Conservation (phyloP, 352 stramenopile genomes). For the Phytophthora agathidicida region DNA sequence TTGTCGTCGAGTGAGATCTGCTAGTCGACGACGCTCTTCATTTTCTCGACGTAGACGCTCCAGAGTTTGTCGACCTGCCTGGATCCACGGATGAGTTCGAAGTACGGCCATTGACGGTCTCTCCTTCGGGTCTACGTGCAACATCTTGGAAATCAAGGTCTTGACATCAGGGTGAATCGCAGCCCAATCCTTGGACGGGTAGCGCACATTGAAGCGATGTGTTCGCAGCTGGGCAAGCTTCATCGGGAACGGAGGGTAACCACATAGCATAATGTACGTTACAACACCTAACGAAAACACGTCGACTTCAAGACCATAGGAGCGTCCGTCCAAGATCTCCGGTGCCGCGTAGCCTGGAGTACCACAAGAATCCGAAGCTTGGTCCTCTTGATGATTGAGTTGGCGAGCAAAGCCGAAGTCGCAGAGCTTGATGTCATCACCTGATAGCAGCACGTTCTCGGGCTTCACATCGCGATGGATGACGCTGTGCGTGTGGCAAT, state of each 20-base stretch:
- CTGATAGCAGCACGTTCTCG: conserved; percentile 84
- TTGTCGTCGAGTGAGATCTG: conserved; percentile 65
- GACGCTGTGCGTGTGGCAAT: conserved; percentile 91
- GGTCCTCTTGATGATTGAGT: conserved; percentile 60
- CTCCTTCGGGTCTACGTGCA: conserved; percentile 72
- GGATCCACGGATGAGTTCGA: conserved; percentile 69
- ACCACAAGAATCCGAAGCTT: conserved; percentile 81
- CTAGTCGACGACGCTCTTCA: conserved; percentile 48
- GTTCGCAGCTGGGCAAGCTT: conserved; percentile 84
- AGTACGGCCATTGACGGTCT: conserved; percentile 69
- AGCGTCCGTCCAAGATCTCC: conserved; percentile 83
- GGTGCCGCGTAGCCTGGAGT: conserved; percentile 86
- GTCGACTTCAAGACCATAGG: conserved; percentile 86
- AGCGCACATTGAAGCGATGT: conserved; percentile 84
- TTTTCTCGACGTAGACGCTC: conserved; percentile 51
- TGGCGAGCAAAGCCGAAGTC: conserved; percentile 89
- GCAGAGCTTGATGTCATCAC: conserved; percentile 81
- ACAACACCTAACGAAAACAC: conserved; percentile 91
- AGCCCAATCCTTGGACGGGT: conserved; percentile 83
- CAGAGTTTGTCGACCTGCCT: conserved; percentile 48
- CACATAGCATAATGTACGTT: conserved; percentile 89
- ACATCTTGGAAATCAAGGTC: conserved; percentile 79
- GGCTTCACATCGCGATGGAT: conserved; percentile 89
- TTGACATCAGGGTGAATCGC: conserved; percentile 68
- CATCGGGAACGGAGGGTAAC: conserved; percentile 90